Base-by-base conservation (phyloP, 2,329 filamentous ascomycete genomes). In the Aspergillus latus region DNA sequence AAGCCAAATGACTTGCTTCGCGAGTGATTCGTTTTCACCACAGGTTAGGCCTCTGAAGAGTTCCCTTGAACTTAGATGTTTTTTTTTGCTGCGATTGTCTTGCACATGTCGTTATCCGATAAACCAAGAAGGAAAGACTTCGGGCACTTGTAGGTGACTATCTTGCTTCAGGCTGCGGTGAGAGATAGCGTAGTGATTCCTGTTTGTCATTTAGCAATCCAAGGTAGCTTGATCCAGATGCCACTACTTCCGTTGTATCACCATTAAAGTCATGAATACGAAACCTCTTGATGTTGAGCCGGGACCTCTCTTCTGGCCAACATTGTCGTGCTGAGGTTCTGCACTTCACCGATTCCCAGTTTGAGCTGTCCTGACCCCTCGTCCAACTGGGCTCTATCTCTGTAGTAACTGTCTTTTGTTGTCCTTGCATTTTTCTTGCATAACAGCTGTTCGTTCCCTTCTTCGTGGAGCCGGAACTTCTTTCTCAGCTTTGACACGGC, bases 381-480 rank as follows among this genome's bases (percentile, higher is more conserved):
- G 11, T 44, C 13, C 9, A n/a, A 11, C n/a, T 34, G 36, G 4
- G 37, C 15, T 10, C 37, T 52, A 15, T 15, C 7, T 30, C 26
- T 30, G 26, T 4, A 32, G 10, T 6, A 30, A 32, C n/a, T 47
- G 13, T 7, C 15, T 15, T 6, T 13, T 10, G 44, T 6, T 6
- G 15, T 10, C 15, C 32, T 26, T 7, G 43, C 28, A 5, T 7
- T 9, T 3, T 32, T 26, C 21, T 21, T 4, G 39, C 48, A 60
- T 61, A 55, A 30, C 58, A 32, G 13, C 62, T 66, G 40, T 60
- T 57, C 10, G 65, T 66, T 13, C 70, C 70, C 36, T 76, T 72
- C 52, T 70, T 72, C 5, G 77, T 16, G 72, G 66, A 7, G 76
- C 75, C 4, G 77, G 77, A 2, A 77, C 72, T 1, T 59, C 59